Evolutionary conservation across 371 early-diverging fungal species (phyloP).

Genomic region (Cladochytrium tenue): DNA sequence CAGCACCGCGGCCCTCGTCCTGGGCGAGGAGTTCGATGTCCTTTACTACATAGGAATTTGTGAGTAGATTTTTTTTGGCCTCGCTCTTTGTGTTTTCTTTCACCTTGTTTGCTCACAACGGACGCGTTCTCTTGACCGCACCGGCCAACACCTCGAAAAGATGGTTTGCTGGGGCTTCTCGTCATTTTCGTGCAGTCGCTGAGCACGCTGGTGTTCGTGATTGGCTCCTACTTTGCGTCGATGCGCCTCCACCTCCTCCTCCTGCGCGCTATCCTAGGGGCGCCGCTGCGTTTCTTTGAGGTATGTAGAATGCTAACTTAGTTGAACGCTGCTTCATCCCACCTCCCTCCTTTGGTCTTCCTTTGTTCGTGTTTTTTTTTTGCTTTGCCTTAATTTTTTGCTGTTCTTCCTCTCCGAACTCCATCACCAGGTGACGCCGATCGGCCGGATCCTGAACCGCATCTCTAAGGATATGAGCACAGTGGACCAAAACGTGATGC

Average conservation of each 20-base stretch:
- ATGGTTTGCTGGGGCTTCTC: constrained; percentile 29
- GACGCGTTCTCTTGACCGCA: too few relatives aligned
- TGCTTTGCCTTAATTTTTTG: constrained; percentile 81
- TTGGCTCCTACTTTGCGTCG: constrained; percentile 17
- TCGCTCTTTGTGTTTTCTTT: too few relatives aligned
- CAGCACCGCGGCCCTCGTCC: too few relatives aligned
- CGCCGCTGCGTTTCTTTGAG: constrained; percentile 77
- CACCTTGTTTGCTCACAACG: too few relatives aligned
- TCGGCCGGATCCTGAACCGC: constrained; percentile 86
- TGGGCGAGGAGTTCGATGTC: too few relatives aligned
- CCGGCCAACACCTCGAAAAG: too few relatives aligned
- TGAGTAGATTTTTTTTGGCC: too few relatives aligned
- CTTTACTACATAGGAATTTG: too few relatives aligned
- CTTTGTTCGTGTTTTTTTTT: too few relatives aligned
- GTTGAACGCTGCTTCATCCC: neutral
- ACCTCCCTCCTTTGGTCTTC: constrained; percentile 72
- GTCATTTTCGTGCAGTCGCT: constrained; percentile 21
- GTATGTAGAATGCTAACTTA: constrained; percentile 33
- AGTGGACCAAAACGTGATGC: constrained; percentile 35
- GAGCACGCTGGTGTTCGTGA: constrained; percentile 10
- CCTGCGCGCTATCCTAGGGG: constrained; percentile 22
- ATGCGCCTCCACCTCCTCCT: constrained; percentile 25
- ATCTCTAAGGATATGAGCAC: constrained; percentile 79
- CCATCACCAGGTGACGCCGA: constrained; percentile 65
- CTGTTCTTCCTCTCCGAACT: constrained; percentile 69